Evolutionary conservation across 257 asterid species (phyloP), one percentile per base, ranked within the genome.

Genomic region (Penstemon barbatus): DNA sequence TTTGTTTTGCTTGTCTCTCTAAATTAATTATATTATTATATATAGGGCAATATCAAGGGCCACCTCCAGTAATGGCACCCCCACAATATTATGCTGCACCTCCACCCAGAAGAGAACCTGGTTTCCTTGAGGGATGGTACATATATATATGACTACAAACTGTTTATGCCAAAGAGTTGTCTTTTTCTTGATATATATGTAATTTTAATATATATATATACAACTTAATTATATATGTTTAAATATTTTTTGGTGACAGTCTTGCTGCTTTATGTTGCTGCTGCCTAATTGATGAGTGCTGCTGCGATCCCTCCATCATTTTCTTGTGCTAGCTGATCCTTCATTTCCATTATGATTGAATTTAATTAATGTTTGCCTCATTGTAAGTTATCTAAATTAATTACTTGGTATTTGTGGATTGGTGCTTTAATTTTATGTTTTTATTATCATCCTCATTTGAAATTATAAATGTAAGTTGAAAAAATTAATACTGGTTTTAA

Each of bases 1-100:
- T 9, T 41, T 70, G 18, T 53, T 60, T 63, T 43, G 4, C 38
- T 69, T 33, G 3, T 12, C 8, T 44, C 4, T 3, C 33, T 8
- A 19, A 36, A 64, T 37, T 36, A 48, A 37, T 19, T 39, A 4
- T 25, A 50, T 40, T 4, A 40, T 48, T 25, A 19, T 59, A 10
- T 2, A 44, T 63, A 84, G 96, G 95, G 41, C 87, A 76, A 75
- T 86, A 89, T 75, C 95, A 89, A 84, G 95, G 93, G 58, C 97
- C 95, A 70, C 95, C 93, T 72, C 95, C 93, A 1, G 93, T 90
- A 69, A 90, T 90, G 95, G 87, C 95, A 15, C 97, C 95, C 33
- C 97, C 97, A 4, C 97, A 85, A 43, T 85, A 88, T 74, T 83
- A 89, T 56, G 89, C 88, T 40, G 81, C 90, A 36, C 92, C 95